Conservation (phyloP, 495 filamentous ascomycete genomes). For the Aspergillus asperescens region DNA sequence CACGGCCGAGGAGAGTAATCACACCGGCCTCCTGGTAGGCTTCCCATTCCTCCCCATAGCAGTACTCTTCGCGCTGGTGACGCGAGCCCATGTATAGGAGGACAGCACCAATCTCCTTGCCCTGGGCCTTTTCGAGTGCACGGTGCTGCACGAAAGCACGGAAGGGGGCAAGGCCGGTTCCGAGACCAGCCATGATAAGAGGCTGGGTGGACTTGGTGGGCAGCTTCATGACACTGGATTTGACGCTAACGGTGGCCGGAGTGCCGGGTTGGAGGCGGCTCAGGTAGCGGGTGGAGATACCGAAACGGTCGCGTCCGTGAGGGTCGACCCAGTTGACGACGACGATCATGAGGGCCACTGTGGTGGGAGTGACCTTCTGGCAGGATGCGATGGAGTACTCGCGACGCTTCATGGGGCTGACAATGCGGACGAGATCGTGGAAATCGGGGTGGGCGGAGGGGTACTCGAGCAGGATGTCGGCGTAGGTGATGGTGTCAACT, state of each 20-base stretch:
- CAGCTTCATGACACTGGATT: conserved; percentile 97
- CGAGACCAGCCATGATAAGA: conserved; percentile 98
- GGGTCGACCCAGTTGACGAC: conserved; percentile 93
- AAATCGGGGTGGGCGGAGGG: conserved; percentile 83
- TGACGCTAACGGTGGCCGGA: conserved; percentile 82
- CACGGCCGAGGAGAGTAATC: conserved; percentile 86
- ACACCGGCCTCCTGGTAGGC: conserved; percentile 93
- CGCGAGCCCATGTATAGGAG: conserved; percentile 95
- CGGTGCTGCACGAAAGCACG: conserved; percentile 97
- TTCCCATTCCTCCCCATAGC: conserved; percentile 99
- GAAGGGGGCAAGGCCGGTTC: conserved; percentile 95
- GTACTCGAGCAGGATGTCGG: conserved; percentile 84
- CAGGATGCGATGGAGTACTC: conserved; percentile 98
- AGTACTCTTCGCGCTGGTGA: conserved; percentile 96
- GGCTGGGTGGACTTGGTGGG: conserved; percentile 79
- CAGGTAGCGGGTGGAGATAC: conserved; percentile 87
- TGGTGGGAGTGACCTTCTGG: conserved; percentile 82
- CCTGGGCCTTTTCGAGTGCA: conserved; percentile 91
- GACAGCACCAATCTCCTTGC: conserved; percentile 88
- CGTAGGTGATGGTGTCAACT: conserved; percentile 88
- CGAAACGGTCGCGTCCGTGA: conserved; percentile 81
- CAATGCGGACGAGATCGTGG: conserved; percentile 84
- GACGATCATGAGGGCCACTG: conserved; percentile 92
- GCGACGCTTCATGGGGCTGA: conserved; percentile 86
- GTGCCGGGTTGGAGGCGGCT: conserved; percentile 66